Evolutionary conservation across 2,329 filamentous ascomycete genomes (phyloP), one percentile per base, ranked within the genome.

Genomic region (Cladosporium cucumerinum): DNA sequence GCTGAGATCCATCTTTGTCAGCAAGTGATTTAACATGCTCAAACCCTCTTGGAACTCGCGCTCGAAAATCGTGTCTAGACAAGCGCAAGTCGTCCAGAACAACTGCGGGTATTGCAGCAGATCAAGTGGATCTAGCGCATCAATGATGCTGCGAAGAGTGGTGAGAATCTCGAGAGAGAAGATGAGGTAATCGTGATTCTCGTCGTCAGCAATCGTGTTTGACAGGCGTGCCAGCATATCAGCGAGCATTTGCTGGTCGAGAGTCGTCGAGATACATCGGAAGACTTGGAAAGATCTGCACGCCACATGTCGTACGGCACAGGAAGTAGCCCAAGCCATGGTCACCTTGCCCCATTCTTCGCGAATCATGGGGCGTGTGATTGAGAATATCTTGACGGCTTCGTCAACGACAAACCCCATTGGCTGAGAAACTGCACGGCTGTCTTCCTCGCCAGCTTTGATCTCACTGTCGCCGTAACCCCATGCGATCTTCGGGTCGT

Each of bases 131-230:
- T 93, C 89, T 30, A 98, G 81, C 63, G 94, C 95, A 69, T 88
- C 86, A 65, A 99, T 96, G 52, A 99, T 89, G 0, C 93, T 93
- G 74, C 96, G 93, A 60, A 99, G 78, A 0, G 96, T 99, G 0
- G 93, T 97, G 61, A 99, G 79, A 65, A 99, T 98, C 75, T 99
- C 96, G 89, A 98, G 94, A 0, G 95, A 96, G 73, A 99, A 99
- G 0, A 93, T 94, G 73, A 97, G 92, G 62, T 97, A 96, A 78
- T 98, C 94, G 0, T 88, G 72, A 63, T 79, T 86, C 72, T 97
- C 92, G 70, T 97, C 93, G 69, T 98, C 94, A 0, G 96, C 93
- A 72, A 99, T 95, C 0, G 95, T 99, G 76, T 98, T 99, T 1
- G 94, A 98, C 34, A 99, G 82, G 55, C 96, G 86, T 14, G 91